Base-by-base conservation (phyloP, 2,329 filamentous ascomycete species). In the Stachybotrys chlorohalonatus region DNA sequence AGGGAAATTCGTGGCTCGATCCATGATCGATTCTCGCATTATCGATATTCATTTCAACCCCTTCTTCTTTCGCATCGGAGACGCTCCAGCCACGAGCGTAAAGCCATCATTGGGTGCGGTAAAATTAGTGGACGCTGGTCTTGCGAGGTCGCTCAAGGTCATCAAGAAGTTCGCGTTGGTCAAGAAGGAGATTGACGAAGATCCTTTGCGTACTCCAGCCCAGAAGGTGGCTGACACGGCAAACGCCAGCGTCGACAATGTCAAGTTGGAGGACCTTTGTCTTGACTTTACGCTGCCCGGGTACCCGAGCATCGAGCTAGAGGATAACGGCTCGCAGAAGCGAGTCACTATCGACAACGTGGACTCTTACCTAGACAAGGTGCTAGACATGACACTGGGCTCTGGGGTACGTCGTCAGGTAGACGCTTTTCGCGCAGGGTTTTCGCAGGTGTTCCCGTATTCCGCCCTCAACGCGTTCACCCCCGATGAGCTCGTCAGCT, bases 11-110 rank as follows among this genome's bases (percentile, higher is more conserved):
- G 92, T 97, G 51, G 94, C 95, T 32, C 85, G 94, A 52, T 96
- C 94, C 0, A 97, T 99, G 94, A 86, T 99, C 53, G 94, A 99
- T 68, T 96, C 93, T 1, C 84, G 94, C 53, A 97, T 99, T 67
- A 96, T 99, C 62, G 94, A 99, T 64, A 85, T 99, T 60, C 94
- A 93, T 54, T 94, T 99, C 73, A 99, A 96, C 67, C 89, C 94
- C 1, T 95, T 91, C 6, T 96, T 99, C 75, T 99, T 99, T 84
- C 89, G 93, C 55, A 89, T 96, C 59, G 90, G 89, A 15, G 89
- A 95, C 62, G 79, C 83, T 2, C 69, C 72, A 1, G 73, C 83
- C 1, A 70, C 73, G 5, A 77, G 77, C 0, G 85, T 96, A 5
- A 85, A 85, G 24, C 91, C 92, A 11, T 96, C 92, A 0, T 78